Conservation (phyloP, 1,284 basidiomycete species). For the Dichomitus squalens region DNA sequence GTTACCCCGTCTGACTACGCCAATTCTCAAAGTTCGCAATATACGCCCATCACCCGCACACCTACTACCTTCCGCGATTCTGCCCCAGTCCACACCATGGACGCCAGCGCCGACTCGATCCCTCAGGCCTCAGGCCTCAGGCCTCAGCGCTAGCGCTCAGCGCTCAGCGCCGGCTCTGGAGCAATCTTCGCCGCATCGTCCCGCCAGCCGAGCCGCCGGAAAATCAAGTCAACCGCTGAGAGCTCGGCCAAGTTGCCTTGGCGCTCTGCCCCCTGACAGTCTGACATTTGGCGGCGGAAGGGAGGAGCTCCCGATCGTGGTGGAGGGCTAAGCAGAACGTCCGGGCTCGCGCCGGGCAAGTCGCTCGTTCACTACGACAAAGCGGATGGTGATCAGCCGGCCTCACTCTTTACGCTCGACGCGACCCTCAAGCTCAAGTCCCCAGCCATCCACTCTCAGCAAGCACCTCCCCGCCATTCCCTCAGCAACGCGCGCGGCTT, state of each 20-base stretch:
- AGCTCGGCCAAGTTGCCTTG: constrained; percentile 10
- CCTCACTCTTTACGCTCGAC: constrained; percentile 15
- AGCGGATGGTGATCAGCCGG: constrained; percentile 16
- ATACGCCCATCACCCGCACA: constrained; percentile 1
- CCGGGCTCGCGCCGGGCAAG: constrained; percentile 3
- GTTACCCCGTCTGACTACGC: constrained; percentile 16
- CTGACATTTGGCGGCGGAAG: constrained; percentile 20
- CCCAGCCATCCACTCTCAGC: constrained; percentile 1
- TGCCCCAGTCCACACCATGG: constrained; percentile 10
- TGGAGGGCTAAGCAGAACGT: constrained; percentile 12
- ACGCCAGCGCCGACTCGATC: constrained; percentile 3
- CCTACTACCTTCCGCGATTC: constrained; percentile 18
- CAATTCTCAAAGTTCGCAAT: constrained; percentile 2
- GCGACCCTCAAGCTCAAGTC: constrained; percentile 5
- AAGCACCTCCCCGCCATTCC: constrained; percentile 5
- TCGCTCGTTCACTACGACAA: constrained; percentile 3
- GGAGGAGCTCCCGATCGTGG: constrained; percentile 22
- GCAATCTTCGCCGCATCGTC: constrained; percentile 1
- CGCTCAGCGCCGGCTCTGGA: constrained; percentile 8
- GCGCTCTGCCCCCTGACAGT: constrained; percentile 17
- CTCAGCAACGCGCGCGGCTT: neutral
- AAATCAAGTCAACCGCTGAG: constrained; percentile 21
- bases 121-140: too few relatives aligned
- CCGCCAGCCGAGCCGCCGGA: constrained; percentile 11
- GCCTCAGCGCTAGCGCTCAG: too few relatives aligned